Base-by-base conservation (phyloP, 2,329 filamentous ascomycete genomes). In the Claviceps fusiformis region DNA sequence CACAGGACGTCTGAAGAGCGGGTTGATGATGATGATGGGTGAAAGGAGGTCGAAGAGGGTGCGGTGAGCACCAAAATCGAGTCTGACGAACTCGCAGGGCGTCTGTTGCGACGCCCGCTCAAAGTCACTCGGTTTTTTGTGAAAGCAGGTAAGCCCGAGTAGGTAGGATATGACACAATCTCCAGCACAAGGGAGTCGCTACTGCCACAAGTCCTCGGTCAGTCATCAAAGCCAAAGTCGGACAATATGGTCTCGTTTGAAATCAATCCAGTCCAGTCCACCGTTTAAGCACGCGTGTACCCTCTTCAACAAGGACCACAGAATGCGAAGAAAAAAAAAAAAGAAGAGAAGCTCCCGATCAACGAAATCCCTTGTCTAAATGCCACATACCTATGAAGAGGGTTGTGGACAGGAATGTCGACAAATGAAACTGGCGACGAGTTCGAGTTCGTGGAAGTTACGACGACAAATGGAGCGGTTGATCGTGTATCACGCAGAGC, bases 1-100 rank as follows among this genome's bases (percentile, higher is more conserved):
- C 58, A 56, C 56, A 57, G 58, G 58, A 58, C 58, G 56, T 56
- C 45, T 19, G 9, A 35, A 7, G 5, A 19, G n/a, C 24, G 24
- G 24, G 24, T 24, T 24, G 24, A 24, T 24, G 24, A 24, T 27
- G 47, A 37, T n/a, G 24, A 17, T 35, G n/a, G n/a, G 9, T 11
- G 1, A 19, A 50, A 47, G n/a, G 19, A 37, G n/a, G 43, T n/a
- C 8, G 43, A 19, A 10, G 27, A 17, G 9, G 46, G 53, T 45
- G 53, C 53, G 27, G 39, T 35, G n/a, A 54, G 53, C 53, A 45
- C 53, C 29, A 37, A 35, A 15, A 54, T 31, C 52, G 37, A 49
- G 33, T 39, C 41, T 7, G 35, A 6, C 6, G 17, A 41, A 39
- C 52, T 27, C 44, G 33, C 19, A 15, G 43, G 15, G n/a, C 11